Percentiles rank a stretch among this genome's conserved stretches.
These are phyloP conservation scores for Ophiosphaerella narmari DNA, from an alignment of 2,329 filamentous ascomycete genomes.

Conservation along the genomic window DNA sequence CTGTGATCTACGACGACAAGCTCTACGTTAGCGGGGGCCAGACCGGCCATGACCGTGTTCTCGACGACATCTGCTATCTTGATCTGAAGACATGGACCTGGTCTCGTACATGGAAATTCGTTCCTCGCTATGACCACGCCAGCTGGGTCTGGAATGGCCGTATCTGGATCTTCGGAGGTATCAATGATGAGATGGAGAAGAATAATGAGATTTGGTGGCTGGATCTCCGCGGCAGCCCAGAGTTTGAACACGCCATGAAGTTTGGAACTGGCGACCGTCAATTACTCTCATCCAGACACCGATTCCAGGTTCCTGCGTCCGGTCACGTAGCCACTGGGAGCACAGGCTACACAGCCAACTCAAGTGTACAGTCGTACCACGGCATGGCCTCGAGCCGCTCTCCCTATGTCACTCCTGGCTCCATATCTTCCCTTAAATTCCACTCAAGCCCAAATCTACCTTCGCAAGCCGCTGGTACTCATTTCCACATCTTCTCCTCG, in stretches of 20 bases:
- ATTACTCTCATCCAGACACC: slow-evolving; percentile 36
- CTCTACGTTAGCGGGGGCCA: slow-evolving; percentile 96
- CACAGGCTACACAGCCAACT: slow-evolving; percentile 73
- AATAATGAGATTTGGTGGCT: slow-evolving; percentile 97
- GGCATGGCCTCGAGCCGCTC: slow-evolving; percentile 51
- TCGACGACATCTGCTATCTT: slow-evolving; percentile 95
- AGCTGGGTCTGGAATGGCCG: slow-evolving; percentile 91
- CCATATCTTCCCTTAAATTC: slow-evolving; percentile 89
- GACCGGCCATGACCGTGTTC: slow-evolving; percentile 87
- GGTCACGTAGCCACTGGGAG: slow-evolving; percentile 45
- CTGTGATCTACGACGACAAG: slow-evolving; percentile 94
- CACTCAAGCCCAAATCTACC: slow-evolving; percentile 84
- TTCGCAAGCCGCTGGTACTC: slow-evolving; percentile 85
- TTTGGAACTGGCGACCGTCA: slow-evolving; percentile 57
- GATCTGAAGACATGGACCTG: slow-evolving; percentile 97
- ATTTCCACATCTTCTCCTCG: slow-evolving; percentile 94
- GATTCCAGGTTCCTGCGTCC: slow-evolving; percentile 33
- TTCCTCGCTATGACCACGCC: slow-evolving; percentile 91
- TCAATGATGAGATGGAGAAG: slow-evolving; percentile 96
- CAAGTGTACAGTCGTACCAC: slow-evolving; percentile 62
- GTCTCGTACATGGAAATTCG: slow-evolving; percentile 95
- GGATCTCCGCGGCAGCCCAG: slow-evolving; percentile 87
- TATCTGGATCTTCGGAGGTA: slow-evolving; percentile 94
- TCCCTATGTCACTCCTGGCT: slow-evolving; percentile 69
- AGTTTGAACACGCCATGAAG: slow-evolving; percentile 74